A percentile compares a stretch with the other conserved stretches of the same genome.
These are phyloP conservation scores for Termitomyces heimii DNA, from an alignment of 768 basidiomycete genomes.

Conservation along the genomic window DNA sequence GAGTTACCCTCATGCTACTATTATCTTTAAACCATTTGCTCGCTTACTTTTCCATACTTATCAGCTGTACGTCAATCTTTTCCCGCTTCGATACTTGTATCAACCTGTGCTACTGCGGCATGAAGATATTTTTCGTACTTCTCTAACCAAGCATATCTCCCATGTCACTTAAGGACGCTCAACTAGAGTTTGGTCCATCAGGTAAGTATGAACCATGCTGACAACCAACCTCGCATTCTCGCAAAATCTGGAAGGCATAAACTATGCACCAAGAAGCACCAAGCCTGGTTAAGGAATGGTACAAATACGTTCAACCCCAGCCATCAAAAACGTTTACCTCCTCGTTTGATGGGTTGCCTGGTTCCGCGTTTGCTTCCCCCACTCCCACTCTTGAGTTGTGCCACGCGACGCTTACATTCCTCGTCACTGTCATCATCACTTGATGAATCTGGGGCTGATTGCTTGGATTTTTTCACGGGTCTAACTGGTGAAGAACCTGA, in stretches of 20 bases:
- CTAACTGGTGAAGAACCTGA: conserved; percentile 49
- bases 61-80: not conserved
- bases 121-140: not conserved
- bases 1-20: not conserved
- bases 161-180: not conserved
- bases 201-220: not conserved
- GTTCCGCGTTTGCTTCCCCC: conserved; percentile 39
- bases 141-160: not conserved
- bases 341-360: conserved; percentile 72
- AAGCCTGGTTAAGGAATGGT: not conserved
- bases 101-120: no score
- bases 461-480: conserved; percentile 46
- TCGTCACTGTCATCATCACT: conserved; percentile 58
- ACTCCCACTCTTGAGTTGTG: conserved; percentile 32
- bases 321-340: conserved; percentile 62
- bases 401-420: conserved; percentile 37
- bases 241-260: not conserved
- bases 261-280: not conserved
- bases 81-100: not conserved
- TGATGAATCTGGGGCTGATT: conserved; percentile 25
- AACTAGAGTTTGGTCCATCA: not conserved
- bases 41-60: not conserved
- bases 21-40: not conserved
- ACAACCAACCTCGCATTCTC: not conserved
- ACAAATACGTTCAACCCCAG: not conserved